Conservation (phyloP, 2,329 filamentous ascomycete genomes). For the Cladosporium sp. region DNA sequence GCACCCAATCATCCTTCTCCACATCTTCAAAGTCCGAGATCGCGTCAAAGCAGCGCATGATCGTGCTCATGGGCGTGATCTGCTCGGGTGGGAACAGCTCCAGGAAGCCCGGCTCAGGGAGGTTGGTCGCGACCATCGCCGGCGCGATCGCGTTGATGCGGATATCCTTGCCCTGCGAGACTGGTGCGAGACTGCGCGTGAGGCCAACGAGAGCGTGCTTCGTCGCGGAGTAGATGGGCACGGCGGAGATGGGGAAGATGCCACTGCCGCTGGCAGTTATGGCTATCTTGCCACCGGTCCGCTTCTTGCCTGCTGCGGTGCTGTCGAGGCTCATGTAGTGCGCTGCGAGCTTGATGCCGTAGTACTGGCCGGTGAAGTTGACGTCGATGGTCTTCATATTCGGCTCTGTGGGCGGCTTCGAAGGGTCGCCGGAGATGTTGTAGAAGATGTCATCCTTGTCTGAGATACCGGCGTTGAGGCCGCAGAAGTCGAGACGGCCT, state of each 20-base stretch:
- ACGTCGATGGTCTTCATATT: constrained; percentile 31
- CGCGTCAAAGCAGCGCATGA: constrained; percentile 35
- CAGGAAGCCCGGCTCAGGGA: constrained; percentile 34
- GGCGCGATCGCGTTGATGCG: constrained; percentile 38
- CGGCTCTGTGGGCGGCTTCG: constrained; percentile 26
- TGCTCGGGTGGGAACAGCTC: constrained; percentile 34
- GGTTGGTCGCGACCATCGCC: constrained; percentile 34
- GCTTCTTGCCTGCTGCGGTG: constrained; percentile 13
- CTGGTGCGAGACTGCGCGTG: constrained; percentile 30
- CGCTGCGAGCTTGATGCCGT: constrained; percentile 33
- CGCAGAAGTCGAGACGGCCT: constrained; percentile 27
- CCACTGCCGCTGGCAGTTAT: constrained; percentile 30
- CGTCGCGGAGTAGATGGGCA: constrained; percentile 37
- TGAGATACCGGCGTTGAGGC: constrained; percentile 31
- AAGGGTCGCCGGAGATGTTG: constrained; percentile 16
- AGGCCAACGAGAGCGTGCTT: constrained; percentile 40
- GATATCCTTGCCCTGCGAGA: constrained; percentile 31
- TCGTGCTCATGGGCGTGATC: constrained; percentile 36
- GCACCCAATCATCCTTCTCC: constrained; percentile 20
- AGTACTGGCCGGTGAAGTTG: constrained; percentile 30
- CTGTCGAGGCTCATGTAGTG: constrained; percentile 31
- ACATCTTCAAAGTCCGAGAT: constrained; percentile 25
- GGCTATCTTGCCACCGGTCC: constrained; percentile 27
- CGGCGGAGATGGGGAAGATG: constrained; percentile 29
- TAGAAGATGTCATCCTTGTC: constrained; percentile 32